Evolutionary conservation across 352 stramenopile species (phyloP).

Genomic region (Pythium dissimile): DNA sequence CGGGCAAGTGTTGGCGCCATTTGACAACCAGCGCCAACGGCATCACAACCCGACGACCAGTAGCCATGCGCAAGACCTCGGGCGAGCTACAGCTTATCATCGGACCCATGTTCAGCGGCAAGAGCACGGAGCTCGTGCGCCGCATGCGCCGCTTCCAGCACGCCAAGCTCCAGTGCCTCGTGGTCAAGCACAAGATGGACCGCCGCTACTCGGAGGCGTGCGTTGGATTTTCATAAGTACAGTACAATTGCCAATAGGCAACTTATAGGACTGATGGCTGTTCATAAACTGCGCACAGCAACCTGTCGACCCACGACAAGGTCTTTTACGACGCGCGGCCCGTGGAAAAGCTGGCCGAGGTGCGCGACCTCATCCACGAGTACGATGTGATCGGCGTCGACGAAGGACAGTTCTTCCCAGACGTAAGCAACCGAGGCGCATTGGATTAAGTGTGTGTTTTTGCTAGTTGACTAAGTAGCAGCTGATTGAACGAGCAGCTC

Average conservation of each 20-base stretch:
- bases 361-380: constrained; percentile 51
- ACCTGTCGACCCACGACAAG: constrained; percentile 77
- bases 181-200: constrained; percentile 83
- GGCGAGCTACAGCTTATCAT: constrained; percentile 82
- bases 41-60: not conserved
- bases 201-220: constrained; percentile 72
- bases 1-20: not conserved
- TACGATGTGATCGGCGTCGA: constrained; percentile 86
- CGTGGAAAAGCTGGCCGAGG: constrained; percentile 51
- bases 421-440: too few relatives aligned
- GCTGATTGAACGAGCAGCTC: constrained; percentile 29
- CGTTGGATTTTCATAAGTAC: not conserved
- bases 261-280: not conserved
- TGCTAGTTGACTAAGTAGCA: not conserved
- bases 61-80: constrained; percentile 28
- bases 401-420: constrained; percentile 84
- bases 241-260: not conserved
- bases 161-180: constrained; percentile 71
- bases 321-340: constrained; percentile 64
- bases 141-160: constrained; percentile 79
- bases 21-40: not conserved
- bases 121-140: constrained; percentile 85
- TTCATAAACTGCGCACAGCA: constrained; percentile 27
- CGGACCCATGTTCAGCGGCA: constrained; percentile 87
- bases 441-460: too few relatives aligned